Base-by-base conservation (phyloP, 2,329 filamentous ascomycete species). In the Fusarium irregulare region DNA sequence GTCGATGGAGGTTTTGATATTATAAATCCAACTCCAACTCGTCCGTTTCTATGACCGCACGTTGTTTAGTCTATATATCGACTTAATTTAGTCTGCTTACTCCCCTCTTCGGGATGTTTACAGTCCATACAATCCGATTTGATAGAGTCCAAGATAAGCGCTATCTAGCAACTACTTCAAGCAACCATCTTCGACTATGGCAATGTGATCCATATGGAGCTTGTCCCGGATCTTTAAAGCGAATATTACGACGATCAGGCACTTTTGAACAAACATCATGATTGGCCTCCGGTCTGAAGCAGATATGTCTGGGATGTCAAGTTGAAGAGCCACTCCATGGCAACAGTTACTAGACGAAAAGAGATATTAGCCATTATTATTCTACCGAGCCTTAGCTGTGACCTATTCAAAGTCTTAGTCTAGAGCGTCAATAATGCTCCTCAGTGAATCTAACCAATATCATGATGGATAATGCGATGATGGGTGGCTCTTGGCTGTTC, bases 11-110 rank as follows among this genome's bases (percentile, higher is more conserved):
- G 12, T 21, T 16, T 30, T 37, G 16, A 65, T 18, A 42, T 59
- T 51, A 51, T 60, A 30, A 65, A 65, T 55, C 51, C 23, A 12
- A 53, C 49, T 55, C 51, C 23, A 12, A 53, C 54, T 46, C 40
- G 41, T n/a, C n/a, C 27, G 37, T 21, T 51, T 67, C 46, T 23
- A 48, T 51, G 53, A 50, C 44, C 23, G 23, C 41, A 46, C 30
- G 34, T 60, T 45, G n/a, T 25, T n/a, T 64, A 30, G 45, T 32
- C 53, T 47, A 25, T 50, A 23, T 11, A 46, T 13, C 7, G 32
- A 23, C 18, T 50, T 16, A 20, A 18, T n/a, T 64, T 42, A 59
- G 61, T 28, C 47, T 51, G 45, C 61, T 65, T 28, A 51, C 12
- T 59, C 13, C 60, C 48, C 14, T 40, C 51, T 14, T 27, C 32